A percentile compares a stretch with the other conserved stretches of the same genome.
phyloP scores from a whole-genome alignment of 352 stramenopile species.

The Phytopythium mirpurense region DNA sequence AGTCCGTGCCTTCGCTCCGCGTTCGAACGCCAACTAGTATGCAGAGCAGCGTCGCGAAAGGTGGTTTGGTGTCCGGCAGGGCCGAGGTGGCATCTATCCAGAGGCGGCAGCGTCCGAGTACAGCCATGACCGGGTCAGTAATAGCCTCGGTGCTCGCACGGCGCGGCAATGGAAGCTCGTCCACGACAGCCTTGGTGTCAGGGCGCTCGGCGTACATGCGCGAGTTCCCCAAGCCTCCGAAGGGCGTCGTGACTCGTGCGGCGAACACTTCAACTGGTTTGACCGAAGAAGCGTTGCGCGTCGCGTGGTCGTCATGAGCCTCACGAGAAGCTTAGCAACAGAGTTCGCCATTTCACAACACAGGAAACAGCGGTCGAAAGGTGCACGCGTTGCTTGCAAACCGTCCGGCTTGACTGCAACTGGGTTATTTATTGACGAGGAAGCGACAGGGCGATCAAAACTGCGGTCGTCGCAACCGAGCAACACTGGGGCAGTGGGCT shows the following conservation, averaged over 20 bases:
- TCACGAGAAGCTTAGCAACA: not conserved
- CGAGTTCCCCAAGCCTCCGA: constrained; percentile 52
- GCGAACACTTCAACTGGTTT: constrained; percentile 10
- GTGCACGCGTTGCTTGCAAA: no score
- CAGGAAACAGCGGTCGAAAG: not conserved
- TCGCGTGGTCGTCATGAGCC: constrained; percentile 37
- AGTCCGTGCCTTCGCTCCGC: constrained; percentile 34
- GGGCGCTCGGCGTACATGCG: constrained; percentile 34
- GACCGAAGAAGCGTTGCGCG: constrained; percentile 17
- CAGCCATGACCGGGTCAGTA: not conserved
- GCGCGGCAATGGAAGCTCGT: not conserved
- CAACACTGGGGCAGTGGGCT: constrained; percentile 1
- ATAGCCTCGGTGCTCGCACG: not conserved
- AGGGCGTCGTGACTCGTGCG: constrained; percentile 33
- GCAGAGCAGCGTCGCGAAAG: not conserved
- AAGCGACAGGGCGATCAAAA: not conserved
- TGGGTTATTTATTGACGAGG: constrained; percentile 7
- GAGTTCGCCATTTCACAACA: not conserved
- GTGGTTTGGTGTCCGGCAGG: not conserved
- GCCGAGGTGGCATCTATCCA: no score
- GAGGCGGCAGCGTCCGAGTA: constrained; percentile 4
- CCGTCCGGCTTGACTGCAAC: no score
- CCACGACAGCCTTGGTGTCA: not conserved
- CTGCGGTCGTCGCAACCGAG: not conserved
- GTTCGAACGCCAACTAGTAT: constrained; percentile 17